Evolutionary conservation across 2,329 filamentous ascomycete species (phyloP).

Genomic region (Exophiala alcalophila): DNA sequence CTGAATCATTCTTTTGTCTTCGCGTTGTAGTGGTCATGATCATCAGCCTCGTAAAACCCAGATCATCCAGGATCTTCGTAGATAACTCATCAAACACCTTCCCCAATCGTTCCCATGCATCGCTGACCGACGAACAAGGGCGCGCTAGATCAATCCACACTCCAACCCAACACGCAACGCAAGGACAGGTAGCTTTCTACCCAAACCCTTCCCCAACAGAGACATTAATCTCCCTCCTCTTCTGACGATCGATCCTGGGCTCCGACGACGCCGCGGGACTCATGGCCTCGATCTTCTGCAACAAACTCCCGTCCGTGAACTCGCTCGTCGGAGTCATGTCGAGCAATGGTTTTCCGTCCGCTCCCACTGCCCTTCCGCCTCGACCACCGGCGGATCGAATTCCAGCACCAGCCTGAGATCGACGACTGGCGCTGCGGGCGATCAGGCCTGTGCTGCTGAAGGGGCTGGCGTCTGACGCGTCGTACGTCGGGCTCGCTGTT

Average conservation of each 20-base stretch:
- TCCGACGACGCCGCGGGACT: constrained; percentile 12
- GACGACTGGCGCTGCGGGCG: constrained; percentile 24
- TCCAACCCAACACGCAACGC: too few species aligned
- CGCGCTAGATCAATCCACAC: too few species aligned
- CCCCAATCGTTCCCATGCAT: too few species aligned
- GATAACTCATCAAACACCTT: too few species aligned
- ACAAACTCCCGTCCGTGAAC: constrained; percentile 46
- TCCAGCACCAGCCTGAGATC: constrained; percentile 21
- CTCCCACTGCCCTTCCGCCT: constrained; percentile 15
- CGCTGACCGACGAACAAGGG: too few species aligned
- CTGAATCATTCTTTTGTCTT: too few species aligned
- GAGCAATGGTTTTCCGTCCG: constrained; percentile 40
- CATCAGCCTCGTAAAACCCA: too few species aligned
- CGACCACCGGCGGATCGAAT: constrained; percentile 14
- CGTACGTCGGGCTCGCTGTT: too few species aligned
- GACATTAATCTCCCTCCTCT: constrained; percentile 21
- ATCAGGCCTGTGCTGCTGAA: constrained; percentile 29
- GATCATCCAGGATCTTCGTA: too few species aligned
- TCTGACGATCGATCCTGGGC: constrained; percentile 25
- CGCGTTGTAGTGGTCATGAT: too few species aligned
- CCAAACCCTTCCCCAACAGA: constrained; percentile 16
- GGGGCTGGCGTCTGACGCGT: constrained; percentile 11
- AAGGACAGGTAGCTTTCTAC: too few species aligned
- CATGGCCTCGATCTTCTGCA: constrained; percentile 37
- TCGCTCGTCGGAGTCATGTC: constrained; percentile 42